Evolutionary conservation across 2,329 filamentous ascomycete genomes (phyloP).

Genomic region (Aureobasidium sp.): DNA sequence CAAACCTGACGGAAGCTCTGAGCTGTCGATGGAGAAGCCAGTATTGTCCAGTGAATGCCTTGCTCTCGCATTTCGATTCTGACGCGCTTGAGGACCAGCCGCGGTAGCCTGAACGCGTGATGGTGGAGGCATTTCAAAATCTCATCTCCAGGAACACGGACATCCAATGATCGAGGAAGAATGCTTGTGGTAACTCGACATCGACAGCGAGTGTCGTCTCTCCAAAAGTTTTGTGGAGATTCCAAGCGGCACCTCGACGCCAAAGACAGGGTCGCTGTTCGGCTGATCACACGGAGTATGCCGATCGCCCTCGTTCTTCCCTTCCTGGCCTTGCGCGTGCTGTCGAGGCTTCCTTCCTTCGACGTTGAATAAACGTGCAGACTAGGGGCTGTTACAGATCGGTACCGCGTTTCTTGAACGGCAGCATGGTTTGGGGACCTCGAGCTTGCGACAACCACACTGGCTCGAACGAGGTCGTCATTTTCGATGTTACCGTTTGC

Average conservation of each 20-base stretch:
- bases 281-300: neutral
- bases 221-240: neutral
- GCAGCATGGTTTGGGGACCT: too few species aligned
- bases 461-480: neutral
- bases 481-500: constrained; percentile 2
- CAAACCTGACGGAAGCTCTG: constrained; percentile 2
- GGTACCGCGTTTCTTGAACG: neutral
- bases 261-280: neutral
- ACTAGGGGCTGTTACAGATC: neutral
- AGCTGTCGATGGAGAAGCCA: constrained; percentile 9
- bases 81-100: neutral
- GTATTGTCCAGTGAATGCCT: constrained; percentile 12
- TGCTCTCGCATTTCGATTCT: neutral
- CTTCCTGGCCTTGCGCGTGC: neutral
- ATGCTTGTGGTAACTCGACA: neutral
- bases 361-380: neutral
- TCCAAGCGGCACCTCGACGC: neutral
- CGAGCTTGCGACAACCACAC: neutral
- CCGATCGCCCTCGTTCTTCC: neutral
- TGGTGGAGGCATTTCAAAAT: constrained; percentile 3
- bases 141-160: neutral
- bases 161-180: neutral
- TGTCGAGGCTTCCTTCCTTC: neutral
- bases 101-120: constrained; percentile 1
- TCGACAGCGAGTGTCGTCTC: neutral